Conservation (phyloP, 1,284 basidiomycete genomes). For the Malassezia japonica region DNA sequence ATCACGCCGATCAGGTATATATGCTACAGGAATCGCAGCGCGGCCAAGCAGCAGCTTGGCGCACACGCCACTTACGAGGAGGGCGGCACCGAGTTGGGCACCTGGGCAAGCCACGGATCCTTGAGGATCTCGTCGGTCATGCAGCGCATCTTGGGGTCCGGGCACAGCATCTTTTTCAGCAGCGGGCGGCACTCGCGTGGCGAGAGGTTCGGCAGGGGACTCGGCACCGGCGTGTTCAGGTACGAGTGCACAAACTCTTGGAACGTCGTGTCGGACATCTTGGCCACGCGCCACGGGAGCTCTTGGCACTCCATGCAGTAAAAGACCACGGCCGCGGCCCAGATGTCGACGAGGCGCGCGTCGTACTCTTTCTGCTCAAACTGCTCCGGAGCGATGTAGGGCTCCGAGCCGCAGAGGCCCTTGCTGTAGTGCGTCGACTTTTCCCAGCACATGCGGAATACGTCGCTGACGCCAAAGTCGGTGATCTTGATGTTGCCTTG, state of each 20-base stretch:
- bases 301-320: conserved; percentile 66
- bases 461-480: conserved; percentile 95
- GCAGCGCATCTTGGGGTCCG: conserved; percentile 71
- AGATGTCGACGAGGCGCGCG: conserved; percentile 90
- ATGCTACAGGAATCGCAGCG: conserved; percentile 1
- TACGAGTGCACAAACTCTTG: conserved; percentile 68
- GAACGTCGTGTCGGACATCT: conserved; percentile 71
- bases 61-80: background rate
- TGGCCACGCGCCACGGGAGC: conserved; percentile 79
- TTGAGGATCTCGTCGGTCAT: conserved; percentile 74
- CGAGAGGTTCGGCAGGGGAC: conserved; percentile 67
- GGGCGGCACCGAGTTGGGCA: conserved; percentile 7
- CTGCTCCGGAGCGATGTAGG: conserved; percentile 96
- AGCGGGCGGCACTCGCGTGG: conserved; percentile 75
- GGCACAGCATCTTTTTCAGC: conserved; percentile 89
- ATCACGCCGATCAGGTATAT: background rate
- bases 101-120: conserved; percentile 64
- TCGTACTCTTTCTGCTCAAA: conserved; percentile 96
- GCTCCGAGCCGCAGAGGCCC: conserved; percentile 91
- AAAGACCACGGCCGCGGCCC: conserved; percentile 93
- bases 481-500: conserved; percentile 95
- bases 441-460: conserved; percentile 97
- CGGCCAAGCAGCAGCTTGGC: too few species aligned
- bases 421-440: conserved; percentile 91
- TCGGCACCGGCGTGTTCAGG: conserved; percentile 49